Evolutionary conservation across 768 basidiomycete species (phyloP), one percentile per base, ranked within the genome.

Genomic region (Tylopilus vinaceipallidus): DNA sequence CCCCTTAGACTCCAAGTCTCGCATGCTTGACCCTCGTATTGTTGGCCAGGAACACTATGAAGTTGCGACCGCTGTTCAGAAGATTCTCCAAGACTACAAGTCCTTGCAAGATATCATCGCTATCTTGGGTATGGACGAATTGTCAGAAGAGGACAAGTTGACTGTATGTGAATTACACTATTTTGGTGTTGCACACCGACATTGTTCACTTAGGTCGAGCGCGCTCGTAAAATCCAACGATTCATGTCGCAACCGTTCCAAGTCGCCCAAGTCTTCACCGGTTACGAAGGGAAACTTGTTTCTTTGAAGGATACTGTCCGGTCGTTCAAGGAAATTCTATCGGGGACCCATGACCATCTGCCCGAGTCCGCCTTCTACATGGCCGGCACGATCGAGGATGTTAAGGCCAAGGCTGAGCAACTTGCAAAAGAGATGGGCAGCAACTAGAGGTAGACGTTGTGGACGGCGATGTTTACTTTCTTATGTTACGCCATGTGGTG

Each of bases 201-300:
- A 13, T 24, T 4, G 6, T 45, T n/a, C 5, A 61, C 41, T 9
- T 50, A 88, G 86, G 94, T 97, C 76, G 91, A 95, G 77, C 93
- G 94, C 73, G 95, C 93, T 56, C 91, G 94, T 72, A 97, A 97
- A 80, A 94, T 98, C 66, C 93, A 92, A 71, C 89, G 93, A 79
- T 98, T 98, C 91, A 98, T 99, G 97, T 98, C 94, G 60, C 95
- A 99, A 77, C 97, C 97, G 56, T 99, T 99, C 93, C 90, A 91
- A 71, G 95, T 98, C 71, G 97, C 95, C 50, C 93, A 98, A 78
- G 94, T 97, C 73, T 98, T 98, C 84, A 98, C 95, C 67, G 95
- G 95, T 79, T 95, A 91, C 66, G 95, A 97, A 79, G 97, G 95
- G 68, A 91, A 88, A 71, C 91, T 98, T 54, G 95, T 99, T 30